phyloP scores from a whole-genome alignment of 768 basidiomycete species.

The Leccinum subtestaceum region DNA sequence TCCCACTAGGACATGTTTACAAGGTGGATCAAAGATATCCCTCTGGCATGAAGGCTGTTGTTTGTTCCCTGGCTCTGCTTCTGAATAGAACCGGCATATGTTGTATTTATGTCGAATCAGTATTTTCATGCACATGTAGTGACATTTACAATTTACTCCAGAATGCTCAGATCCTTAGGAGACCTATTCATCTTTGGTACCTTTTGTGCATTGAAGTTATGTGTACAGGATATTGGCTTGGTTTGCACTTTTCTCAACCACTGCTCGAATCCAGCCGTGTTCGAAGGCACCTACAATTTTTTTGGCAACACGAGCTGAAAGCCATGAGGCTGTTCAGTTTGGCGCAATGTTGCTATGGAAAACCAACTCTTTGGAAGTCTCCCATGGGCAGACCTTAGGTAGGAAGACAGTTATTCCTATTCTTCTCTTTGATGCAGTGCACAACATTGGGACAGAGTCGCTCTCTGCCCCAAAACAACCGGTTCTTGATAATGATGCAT shows the following conservation, averaged over 20 bases:
- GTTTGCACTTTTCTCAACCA: too few relatives aligned
- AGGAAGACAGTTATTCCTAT: too few relatives aligned
- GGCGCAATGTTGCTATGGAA: not conserved
- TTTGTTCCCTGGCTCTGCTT: not conserved
- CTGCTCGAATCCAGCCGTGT: not conserved
- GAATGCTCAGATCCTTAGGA: not conserved
- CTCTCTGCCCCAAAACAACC: not conserved
- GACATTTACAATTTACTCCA: not conserved
- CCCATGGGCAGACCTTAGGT: too few relatives aligned
- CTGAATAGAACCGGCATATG: not conserved
- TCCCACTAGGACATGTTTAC: conserved; percentile 52
- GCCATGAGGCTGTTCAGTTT: too few relatives aligned
- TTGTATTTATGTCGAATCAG: not conserved
- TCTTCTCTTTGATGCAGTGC: too few relatives aligned
- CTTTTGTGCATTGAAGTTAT: not conserved
- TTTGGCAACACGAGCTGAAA: too few relatives aligned
- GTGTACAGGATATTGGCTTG: not conserved
- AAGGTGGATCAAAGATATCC: conserved; percentile 54
- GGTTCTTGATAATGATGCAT: too few relatives aligned
- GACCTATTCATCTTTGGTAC: not conserved
- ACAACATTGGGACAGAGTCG: not conserved
- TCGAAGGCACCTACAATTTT: too few relatives aligned
- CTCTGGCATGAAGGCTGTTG: conserved; percentile 33
- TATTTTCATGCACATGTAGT: not conserved
- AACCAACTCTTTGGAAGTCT: not conserved